Base-by-base conservation (phyloP, 1,284 basidiomycete species). In the Moniliophthora roreri region DNA sequence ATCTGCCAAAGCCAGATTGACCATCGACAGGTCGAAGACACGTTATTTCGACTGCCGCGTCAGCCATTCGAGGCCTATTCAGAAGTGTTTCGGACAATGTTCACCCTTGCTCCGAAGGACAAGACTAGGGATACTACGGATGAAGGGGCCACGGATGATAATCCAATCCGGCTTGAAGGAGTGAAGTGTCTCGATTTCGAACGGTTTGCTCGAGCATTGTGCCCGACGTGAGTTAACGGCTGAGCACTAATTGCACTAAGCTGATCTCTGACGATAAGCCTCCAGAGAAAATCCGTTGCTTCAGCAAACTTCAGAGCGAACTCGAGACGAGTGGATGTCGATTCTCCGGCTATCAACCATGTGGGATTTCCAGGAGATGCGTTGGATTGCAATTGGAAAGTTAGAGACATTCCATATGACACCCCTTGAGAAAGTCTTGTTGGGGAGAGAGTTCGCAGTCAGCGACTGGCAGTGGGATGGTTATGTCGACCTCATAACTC, bases 331-430 rank as follows among this genome's bases (percentile, higher is more conserved):
- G 0, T 73, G 71, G 70, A 1, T 59, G 0, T 55, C 47, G 0
- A 62, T 73, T n/a, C 62, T 71, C 1, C 54, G 54, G 3, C 62
- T 73, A 7, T 51, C 69, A 11, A 60, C 50, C 0, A 58, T 60
- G 16, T 71, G 68, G 70, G 26, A 51, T 0, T 71, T 71, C 15
- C 21, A 51, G 0, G 56, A 54, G 16, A 55, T 69, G 10, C 64
- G 48, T 23, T 55, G 58, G 0, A 26, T 65, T 0, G 67, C 69
- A 0, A 32, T 71, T 18, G 52, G 59, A 4, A 55, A 66, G 21
- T 20, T 59, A 10, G 38, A 50, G 13, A 8, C 32, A 9, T 36
- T 38, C 16, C 26, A 37, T 7, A 54, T 56, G 32, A 51, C 50
- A n/a, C 49, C 58, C 4, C 24, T 56, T 24, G 50, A 52, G 38